Evolutionary conservation across 2,329 filamentous ascomycete genomes (phyloP).

Genomic region (Ceratocystis papillata): DNA sequence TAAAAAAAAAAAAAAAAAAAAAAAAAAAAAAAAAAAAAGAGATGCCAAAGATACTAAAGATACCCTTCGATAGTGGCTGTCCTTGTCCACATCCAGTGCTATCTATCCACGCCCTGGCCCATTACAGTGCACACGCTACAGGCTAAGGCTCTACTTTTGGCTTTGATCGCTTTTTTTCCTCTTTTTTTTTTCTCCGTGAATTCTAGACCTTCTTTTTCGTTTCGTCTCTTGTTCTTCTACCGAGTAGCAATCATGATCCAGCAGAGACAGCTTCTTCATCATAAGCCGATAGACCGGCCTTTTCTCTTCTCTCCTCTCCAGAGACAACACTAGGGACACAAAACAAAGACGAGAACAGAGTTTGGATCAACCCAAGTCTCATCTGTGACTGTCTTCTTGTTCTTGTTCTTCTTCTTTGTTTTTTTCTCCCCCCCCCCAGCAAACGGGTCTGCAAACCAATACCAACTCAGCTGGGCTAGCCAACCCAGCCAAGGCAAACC

Average conservation of each 20-base stretch:
- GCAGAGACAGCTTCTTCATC: constrained; percentile 13
- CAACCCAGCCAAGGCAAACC: background rate
- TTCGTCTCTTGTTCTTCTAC: constrained; percentile 15
- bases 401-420: no score
- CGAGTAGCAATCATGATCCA: constrained; percentile 11
- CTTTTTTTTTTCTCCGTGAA: constrained; percentile 5
- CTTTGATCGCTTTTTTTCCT: constrained; percentile 7
- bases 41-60: constrained; percentile 13
- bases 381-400: background rate
- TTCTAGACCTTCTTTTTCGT: constrained; percentile 15
- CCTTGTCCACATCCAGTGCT: background rate
- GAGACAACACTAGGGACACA: constrained; percentile 4
- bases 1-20: background rate
- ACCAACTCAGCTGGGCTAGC: background rate
- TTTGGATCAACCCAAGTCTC: constrained; percentile 14
- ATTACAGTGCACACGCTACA: background rate
- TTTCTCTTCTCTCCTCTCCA: constrained; percentile 1
- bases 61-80: background rate
- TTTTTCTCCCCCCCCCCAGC: background rate
- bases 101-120: background rate
- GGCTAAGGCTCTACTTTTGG: background rate
- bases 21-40: background rate
- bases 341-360: constrained; percentile 9
- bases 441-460: constrained; percentile 3
- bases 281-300: constrained; percentile 6